Percentiles rank a stretch among this genome's conserved stretches.
Evolutionary conservation across 2,329 filamentous ascomycete genomes (phyloP).

Genomic region (Stromatinia cepivora): DNA sequence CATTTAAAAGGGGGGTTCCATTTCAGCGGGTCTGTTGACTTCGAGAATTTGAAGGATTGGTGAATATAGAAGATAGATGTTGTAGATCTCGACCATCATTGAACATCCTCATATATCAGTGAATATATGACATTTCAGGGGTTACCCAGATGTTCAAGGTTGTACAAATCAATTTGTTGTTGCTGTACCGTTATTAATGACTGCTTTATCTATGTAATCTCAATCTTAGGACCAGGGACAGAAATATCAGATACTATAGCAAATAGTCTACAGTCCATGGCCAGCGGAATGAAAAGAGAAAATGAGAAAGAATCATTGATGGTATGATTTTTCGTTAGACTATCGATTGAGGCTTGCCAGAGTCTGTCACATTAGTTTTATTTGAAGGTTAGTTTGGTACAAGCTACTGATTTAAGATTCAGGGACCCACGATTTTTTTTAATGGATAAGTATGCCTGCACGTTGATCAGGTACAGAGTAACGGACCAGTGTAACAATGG

Average conservation of each 20-base stretch:
- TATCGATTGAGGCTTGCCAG: not conserved
- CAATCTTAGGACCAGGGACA: not conserved
- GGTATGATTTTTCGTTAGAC: not conserved
- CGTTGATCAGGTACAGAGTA: too few relatives aligned
- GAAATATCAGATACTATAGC: not conserved
- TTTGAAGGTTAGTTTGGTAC: not conserved
- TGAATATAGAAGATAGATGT: not conserved
- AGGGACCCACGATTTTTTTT: not conserved
- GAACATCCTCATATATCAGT: not conserved
- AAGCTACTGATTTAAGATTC: not conserved
- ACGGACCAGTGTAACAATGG: not conserved
- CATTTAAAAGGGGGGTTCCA: slow-evolving; percentile 3
- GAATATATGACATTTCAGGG: not conserved
- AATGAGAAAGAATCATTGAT: not conserved
- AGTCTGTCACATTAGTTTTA: not conserved
- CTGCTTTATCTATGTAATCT: not conserved
- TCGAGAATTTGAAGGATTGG: not conserved
- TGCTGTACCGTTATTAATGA: not conserved
- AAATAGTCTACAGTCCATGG: not conserved
- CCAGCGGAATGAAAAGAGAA: not conserved
- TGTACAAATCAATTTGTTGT: not conserved
- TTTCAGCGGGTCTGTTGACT: not conserved
- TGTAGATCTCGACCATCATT: not conserved
- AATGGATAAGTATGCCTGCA: not conserved
- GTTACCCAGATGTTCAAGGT: not conserved